phyloP scores from a whole-genome alignment of 2,329 filamentous ascomycete species.

The Cercospora berteroae region DNA sequence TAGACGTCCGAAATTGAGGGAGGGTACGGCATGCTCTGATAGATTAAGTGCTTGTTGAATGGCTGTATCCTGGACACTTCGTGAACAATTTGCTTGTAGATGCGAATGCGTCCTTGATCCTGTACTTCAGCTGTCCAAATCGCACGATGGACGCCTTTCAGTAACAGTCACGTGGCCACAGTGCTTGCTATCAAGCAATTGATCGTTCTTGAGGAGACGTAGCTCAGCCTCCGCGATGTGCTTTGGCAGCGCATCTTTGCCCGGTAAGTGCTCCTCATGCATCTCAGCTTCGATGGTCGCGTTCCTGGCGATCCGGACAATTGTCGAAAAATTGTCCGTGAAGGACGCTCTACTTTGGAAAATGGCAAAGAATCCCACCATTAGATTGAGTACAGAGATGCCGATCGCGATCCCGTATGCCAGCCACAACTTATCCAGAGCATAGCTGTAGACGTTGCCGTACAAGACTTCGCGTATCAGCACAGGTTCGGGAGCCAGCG shows the following conservation, averaged over 20 bases:
- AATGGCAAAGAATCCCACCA: constrained; percentile 16
- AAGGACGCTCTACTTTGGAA: constrained; percentile 18
- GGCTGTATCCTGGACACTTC: not conserved
- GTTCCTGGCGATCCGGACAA: constrained; percentile 16
- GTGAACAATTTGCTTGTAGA: not conserved
- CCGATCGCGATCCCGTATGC: constrained; percentile 23
- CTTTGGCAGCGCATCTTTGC: constrained; percentile 16
- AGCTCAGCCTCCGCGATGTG: constrained; percentile 12
- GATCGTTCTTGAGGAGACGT: not conserved
- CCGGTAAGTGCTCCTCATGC: constrained; percentile 9
- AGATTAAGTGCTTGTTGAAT: not conserved
- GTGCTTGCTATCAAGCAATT: not conserved
- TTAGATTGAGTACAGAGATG: constrained; percentile 12
- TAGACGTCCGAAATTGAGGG: not conserved
- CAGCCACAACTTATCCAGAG: constrained; percentile 18
- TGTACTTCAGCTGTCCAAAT: not conserved
- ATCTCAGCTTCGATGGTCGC: constrained; percentile 10
- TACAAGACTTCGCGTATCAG: constrained; percentile 13
- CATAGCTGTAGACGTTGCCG: constrained; percentile 24
- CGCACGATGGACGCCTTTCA: not conserved
- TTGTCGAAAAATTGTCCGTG: constrained; percentile 26
- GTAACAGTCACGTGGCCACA: not conserved
- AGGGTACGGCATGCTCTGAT: not conserved
- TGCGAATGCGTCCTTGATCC: not conserved
- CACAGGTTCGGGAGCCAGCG: constrained; percentile 6